A percentile compares a stretch with the other conserved stretches of the same genome.
These are phyloP conservation scores for Phytopythium cucurbitacearum DNA, from an alignment of 352 stramenopile species.

Conservation along the genomic window DNA sequence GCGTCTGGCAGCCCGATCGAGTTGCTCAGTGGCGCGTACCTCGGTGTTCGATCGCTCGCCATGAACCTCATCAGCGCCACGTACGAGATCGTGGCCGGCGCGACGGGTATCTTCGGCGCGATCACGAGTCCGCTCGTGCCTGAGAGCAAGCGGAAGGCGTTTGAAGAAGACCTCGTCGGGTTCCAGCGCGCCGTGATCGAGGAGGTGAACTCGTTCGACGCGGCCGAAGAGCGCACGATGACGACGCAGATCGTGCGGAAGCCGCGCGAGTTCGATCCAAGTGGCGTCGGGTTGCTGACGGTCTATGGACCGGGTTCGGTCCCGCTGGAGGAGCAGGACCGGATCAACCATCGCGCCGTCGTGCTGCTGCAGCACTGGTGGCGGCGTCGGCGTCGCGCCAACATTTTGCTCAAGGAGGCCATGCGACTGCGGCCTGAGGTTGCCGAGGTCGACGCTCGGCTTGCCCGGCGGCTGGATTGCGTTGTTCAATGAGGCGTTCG, in stretches of 20 bases:
- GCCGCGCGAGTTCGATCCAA: slow-evolving; percentile 73
- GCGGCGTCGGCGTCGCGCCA: slow-evolving; percentile 62
- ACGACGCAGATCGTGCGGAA: slow-evolving; percentile 84
- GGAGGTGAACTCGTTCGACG: slow-evolving; percentile 85
- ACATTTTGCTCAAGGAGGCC: slow-evolving; percentile 55
- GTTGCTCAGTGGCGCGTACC: slow-evolving; percentile 76
- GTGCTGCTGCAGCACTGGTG: slow-evolving; percentile 83
- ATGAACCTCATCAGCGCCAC: slow-evolving; percentile 89
- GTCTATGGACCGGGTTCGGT: slow-evolving; percentile 84
- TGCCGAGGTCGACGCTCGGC: slow-evolving; percentile 15
- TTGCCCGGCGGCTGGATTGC: slow-evolving; percentile 31
- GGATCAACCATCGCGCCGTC: slow-evolving; percentile 78
- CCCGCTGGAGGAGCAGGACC: slow-evolving; percentile 85
- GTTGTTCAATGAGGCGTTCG: neutral
- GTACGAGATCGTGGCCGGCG: slow-evolving; percentile 85
- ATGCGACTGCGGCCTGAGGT: slow-evolving; percentile 52
- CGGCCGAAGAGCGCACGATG: slow-evolving; percentile 83
- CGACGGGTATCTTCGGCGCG: slow-evolving; percentile 71
- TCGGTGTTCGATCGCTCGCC: slow-evolving; percentile 77
- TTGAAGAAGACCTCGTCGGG: slow-evolving; percentile 79
- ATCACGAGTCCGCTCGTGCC: slow-evolving; percentile 65
- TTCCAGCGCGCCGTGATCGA: slow-evolving; percentile 87
- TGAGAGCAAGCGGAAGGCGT: slow-evolving; percentile 66
- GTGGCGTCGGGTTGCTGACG: slow-evolving; percentile 69
- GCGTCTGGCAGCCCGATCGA: slow-evolving; percentile 81